These are phyloP conservation scores for Penicillium turbatum DNA, from an alignment of 495 filamentous ascomycete species.

Conservation along the genomic window DNA sequence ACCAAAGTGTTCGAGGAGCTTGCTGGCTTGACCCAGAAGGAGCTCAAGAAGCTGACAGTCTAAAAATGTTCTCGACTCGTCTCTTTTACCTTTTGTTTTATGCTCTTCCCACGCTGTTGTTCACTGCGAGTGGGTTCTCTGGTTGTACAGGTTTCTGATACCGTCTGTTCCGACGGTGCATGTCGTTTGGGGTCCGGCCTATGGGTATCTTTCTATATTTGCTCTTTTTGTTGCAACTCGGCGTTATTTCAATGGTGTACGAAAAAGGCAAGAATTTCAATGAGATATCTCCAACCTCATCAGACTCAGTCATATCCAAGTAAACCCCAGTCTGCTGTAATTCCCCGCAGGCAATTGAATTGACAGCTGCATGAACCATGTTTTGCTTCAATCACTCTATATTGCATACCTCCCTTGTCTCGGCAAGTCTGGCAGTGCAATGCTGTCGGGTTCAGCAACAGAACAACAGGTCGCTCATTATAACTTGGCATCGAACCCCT, in stretches of 20 bases:
- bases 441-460: neutral
- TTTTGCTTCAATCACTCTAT: neutral
- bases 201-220: constrained; percentile 41
- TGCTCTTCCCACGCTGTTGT: constrained; percentile 17
- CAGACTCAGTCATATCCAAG: neutral
- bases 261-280: constrained; percentile 42
- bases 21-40: constrained; percentile 69
- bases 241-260: constrained; percentile 46
- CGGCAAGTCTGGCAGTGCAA: neutral
- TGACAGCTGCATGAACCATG: constrained; percentile 7
- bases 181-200: constrained; percentile 46
- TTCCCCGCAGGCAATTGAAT: neutral
- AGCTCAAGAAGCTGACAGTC: constrained; percentile 47
- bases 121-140: constrained; percentile 34
- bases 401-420: neutral
- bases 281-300: constrained; percentile 24
- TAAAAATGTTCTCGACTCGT: constrained; percentile 32
- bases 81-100: constrained; percentile 26
- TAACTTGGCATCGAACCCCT: neutral
- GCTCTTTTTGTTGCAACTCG: constrained; percentile 38
- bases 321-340: neutral
- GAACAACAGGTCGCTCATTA: too few species aligned
- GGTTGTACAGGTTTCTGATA: constrained; percentile 46
- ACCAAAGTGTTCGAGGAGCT: constrained; percentile 67
- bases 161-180: constrained; percentile 41